These are phyloP conservation scores for Collybia sordida DNA, from an alignment of 768 basidiomycete genomes.

Conservation along the genomic window DNA sequence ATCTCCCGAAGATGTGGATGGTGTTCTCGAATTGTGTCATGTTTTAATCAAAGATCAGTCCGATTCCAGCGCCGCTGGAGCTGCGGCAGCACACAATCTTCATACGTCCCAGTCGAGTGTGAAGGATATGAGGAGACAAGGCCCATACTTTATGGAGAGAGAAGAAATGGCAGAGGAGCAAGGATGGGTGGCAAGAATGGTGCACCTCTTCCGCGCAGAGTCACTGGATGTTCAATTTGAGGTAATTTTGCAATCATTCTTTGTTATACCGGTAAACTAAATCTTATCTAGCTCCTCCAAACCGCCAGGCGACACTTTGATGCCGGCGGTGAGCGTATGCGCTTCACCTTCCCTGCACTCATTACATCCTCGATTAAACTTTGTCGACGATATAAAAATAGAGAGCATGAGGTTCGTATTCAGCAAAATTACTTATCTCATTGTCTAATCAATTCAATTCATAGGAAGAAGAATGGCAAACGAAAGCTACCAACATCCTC, in stretches of 20 bases:
- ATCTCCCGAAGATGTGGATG: constrained; percentile 90
- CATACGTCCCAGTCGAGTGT: constrained; percentile 32
- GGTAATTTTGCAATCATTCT: constrained; percentile 43
- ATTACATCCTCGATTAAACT: constrained; percentile 93
- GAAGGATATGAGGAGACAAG: constrained; percentile 54
- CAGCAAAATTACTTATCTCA: not conserved
- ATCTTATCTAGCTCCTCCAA: constrained; percentile 70
- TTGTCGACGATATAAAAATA: constrained; percentile 86
- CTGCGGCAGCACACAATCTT: constrained; percentile 8
- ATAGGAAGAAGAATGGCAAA: constrained; percentile 85
- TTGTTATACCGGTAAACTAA: not conserved
- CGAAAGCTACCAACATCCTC: constrained; percentile 83
- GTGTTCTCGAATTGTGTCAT: constrained; percentile 89
- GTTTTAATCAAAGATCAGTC: constrained; percentile 88
- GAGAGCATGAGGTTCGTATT: constrained; percentile 64
- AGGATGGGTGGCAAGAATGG: constrained; percentile 98
- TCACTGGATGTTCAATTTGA: constrained; percentile 88
- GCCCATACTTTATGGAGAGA: constrained; percentile 63
- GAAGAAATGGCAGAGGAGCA: constrained; percentile 98
- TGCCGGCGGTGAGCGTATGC: constrained; percentile 91
- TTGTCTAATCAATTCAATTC: not conserved
- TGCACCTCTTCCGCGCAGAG: constrained; percentile 90
- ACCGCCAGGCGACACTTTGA: constrained; percentile 88
- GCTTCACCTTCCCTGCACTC: constrained; percentile 94
- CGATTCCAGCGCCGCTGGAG: constrained; percentile 40